phyloP scores from a whole-genome alignment of 2,329 filamentous ascomycete genomes.

The Fusarium circinatum region DNA sequence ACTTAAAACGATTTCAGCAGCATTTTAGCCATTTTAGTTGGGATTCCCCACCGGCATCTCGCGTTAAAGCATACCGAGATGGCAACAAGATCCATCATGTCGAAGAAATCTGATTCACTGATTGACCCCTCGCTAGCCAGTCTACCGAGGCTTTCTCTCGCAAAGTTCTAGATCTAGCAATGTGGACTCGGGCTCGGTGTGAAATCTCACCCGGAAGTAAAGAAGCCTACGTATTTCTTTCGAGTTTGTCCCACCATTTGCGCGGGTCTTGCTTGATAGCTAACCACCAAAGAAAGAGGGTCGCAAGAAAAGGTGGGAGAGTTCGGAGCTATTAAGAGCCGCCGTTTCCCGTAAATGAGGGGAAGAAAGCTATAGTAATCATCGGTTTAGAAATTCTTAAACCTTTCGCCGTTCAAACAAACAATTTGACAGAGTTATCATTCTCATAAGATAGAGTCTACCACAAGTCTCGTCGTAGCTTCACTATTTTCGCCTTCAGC shows the following conservation, averaged over 20 bases:
- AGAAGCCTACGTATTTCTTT: conserved; percentile 2
- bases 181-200: conserved; percentile 12
- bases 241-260: conserved; percentile 27
- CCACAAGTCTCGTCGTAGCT: background rate
- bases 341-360: conserved; percentile 32
- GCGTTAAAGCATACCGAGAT: conserved; percentile 41
- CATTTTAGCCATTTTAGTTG: conserved; percentile 2
- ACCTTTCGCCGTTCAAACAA: background rate
- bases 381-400: background rate
- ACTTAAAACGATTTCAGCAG: background rate
- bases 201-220: conserved; percentile 1
- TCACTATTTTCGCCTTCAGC: background rate
- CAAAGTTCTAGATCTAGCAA: conserved; percentile 2
- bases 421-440: background rate
- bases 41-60: conserved; percentile 38
- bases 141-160: conserved; percentile 8
- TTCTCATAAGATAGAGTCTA: background rate
- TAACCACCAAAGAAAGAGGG: conserved; percentile 17
- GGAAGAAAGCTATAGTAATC: conserved; percentile 1
- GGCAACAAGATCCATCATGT: conserved; percentile 7
- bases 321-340: conserved; percentile 36
- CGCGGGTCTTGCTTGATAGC: conserved; percentile 34
- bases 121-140: conserved; percentile 3
- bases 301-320: conserved; percentile 5
- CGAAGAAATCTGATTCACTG: conserved; percentile 10